Percentiles rank a stretch among this genome's conserved stretches.
phyloP scores from a whole-genome alignment of 2,329 filamentous ascomycete species.

The Sclerotinia subarctica region DNA sequence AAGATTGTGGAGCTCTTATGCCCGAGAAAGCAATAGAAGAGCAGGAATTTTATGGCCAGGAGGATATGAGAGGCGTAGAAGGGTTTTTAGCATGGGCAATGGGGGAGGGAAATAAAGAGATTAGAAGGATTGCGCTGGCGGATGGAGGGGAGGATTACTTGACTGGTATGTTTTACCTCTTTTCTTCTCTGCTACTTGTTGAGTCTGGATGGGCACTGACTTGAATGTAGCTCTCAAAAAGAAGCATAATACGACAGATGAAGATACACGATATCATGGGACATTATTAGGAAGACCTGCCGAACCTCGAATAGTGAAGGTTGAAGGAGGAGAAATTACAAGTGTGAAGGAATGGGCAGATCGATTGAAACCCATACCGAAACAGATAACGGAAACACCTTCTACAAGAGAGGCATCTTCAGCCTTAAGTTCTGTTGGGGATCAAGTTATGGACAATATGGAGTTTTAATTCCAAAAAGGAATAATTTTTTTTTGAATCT shows the following conservation, averaged over 20 bases:
- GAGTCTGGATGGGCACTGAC: constrained; percentile 24
- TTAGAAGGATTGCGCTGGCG: constrained; percentile 72
- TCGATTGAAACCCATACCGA: constrained; percentile 37
- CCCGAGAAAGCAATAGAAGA: constrained; percentile 66
- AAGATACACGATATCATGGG: constrained; percentile 80
- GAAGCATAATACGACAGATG: constrained; percentile 85
- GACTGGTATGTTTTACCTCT: constrained; percentile 46
- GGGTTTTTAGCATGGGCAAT: constrained; percentile 77
- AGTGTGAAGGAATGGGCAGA: constrained; percentile 65
- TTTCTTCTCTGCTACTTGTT: neutral
- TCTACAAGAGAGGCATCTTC: constrained; percentile 36
- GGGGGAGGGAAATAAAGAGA: constrained; percentile 72
- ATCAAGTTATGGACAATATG: constrained; percentile 36
- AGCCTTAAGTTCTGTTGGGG: constrained; percentile 37
- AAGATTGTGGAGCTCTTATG: constrained; percentile 72
- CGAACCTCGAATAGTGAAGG: constrained; percentile 68
- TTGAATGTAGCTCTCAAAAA: constrained; percentile 69
- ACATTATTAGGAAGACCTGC: constrained; percentile 74
- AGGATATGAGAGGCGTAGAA: constrained; percentile 75
- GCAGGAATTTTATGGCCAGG: constrained; percentile 61
- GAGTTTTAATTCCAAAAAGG: constrained; percentile 31
- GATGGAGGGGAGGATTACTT: constrained; percentile 67
- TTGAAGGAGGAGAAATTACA: constrained; percentile 72
- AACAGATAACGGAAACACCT: constrained; percentile 18
- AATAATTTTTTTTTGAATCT: constrained; percentile 5